Percentiles rank a stretch among this genome's conserved stretches.
Conservation (phyloP, 1,284 basidiomycete genomes). For the Coniferiporia sulphurascens region DNA sequence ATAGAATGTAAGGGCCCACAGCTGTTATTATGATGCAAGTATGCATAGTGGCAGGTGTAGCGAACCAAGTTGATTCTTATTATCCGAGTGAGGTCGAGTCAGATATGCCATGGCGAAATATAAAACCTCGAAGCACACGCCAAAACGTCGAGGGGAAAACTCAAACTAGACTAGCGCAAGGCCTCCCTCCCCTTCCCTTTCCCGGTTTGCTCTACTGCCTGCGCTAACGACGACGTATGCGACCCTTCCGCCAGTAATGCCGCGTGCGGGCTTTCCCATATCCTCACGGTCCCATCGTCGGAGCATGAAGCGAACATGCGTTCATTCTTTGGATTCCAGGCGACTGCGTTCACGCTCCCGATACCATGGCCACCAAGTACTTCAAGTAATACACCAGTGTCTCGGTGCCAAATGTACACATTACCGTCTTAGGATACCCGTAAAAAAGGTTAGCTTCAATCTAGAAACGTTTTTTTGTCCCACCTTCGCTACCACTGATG, state of each 20-base stretch:
- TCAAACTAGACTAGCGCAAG: constrained; percentile 35
- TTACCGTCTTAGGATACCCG: constrained; percentile 58
- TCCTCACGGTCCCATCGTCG: constrained; percentile 79
- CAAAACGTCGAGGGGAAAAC: constrained; percentile 14
- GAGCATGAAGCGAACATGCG: constrained; percentile 93
- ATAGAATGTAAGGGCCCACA: constrained; percentile 10
- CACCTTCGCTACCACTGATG: constrained; percentile 92
- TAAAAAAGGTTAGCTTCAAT: constrained; percentile 4
- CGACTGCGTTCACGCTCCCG: constrained; percentile 92
- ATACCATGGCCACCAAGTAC: constrained; percentile 77
- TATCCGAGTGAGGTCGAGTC: constrained; percentile 1
- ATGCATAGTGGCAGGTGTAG: neutral
- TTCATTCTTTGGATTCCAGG: constrained; percentile 88
- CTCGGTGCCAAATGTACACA: constrained; percentile 94
- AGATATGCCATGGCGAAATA: neutral
- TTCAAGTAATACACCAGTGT: constrained; percentile 79
- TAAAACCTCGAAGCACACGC: neutral
- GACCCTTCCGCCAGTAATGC: constrained; percentile 19
- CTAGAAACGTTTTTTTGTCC: constrained; percentile 23
- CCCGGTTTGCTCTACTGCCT: constrained; percentile 39
- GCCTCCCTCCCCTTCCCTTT: constrained; percentile 62
- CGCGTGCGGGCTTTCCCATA: constrained; percentile 67
- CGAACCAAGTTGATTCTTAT: neutral
- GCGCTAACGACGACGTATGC: neutral
- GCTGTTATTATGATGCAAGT: neutral